Percentiles rank a stretch among this genome's conserved stretches.
These are phyloP conservation scores for Podospora appendiculata DNA, from an alignment of 495 filamentous ascomycete species.

Conservation along the genomic window DNA sequence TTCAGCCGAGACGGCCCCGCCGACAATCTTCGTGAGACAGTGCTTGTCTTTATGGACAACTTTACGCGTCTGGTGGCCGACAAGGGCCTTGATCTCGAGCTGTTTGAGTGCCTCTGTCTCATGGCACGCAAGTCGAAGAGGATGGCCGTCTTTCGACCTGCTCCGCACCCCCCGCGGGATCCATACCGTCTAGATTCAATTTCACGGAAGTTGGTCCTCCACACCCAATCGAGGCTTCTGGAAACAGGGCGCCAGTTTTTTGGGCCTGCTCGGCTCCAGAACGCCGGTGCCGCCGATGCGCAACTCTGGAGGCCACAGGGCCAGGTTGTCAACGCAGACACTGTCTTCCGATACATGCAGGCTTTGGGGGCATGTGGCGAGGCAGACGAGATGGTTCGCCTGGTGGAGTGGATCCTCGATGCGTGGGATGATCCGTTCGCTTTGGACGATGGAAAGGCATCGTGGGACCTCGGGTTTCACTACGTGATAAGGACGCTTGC, in stretches of 20 bases:
- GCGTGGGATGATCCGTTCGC: slow-evolving; percentile 9
- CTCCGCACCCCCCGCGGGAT: no score
- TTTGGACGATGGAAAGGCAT: no score
- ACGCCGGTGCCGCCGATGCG: background rate
- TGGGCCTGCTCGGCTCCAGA: background rate
- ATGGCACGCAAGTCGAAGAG: slow-evolving; percentile 15
- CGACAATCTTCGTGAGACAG: slow-evolving; percentile 7
- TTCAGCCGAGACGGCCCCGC: slow-evolving; percentile 2
- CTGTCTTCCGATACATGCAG: slow-evolving; percentile 30
- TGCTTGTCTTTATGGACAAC: slow-evolving; percentile 11
- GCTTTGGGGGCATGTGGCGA: slow-evolving; percentile 29
- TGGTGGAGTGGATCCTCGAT: slow-evolving; percentile 33
- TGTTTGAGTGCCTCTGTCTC: slow-evolving; percentile 14
- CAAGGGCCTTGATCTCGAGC: slow-evolving; percentile 8
- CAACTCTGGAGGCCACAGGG: background rate
- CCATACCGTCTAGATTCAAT: no score
- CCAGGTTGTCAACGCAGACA: slow-evolving; percentile 17
- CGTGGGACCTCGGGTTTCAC: background rate
- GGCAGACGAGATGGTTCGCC: slow-evolving; percentile 21
- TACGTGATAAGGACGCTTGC: background rate
- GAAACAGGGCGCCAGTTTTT: background rate
- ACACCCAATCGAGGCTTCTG: background rate
- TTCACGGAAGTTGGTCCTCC: no score
- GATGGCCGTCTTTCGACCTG: slow-evolving; percentile 2
- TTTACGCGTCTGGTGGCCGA: slow-evolving; percentile 3